phyloP scores from a whole-genome alignment of 2,329 filamentous ascomycete genomes.

The Phyllachora maydis region DNA sequence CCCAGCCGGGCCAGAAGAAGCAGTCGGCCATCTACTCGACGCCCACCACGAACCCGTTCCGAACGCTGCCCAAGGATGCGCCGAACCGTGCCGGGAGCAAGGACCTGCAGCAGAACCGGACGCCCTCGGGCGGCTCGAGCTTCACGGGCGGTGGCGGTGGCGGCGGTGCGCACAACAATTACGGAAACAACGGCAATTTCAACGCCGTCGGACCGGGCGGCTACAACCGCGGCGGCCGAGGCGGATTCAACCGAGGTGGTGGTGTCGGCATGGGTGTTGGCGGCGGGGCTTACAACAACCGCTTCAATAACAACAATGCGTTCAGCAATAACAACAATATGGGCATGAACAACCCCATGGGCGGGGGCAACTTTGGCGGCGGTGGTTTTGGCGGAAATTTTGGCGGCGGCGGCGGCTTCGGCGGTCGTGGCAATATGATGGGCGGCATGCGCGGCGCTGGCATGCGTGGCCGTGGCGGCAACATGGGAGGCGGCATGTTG shows the following conservation, averaged over 20 bases:
- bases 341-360: conserved; percentile 19
- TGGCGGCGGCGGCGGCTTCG: conserved; percentile 22
- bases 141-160: conserved; percentile 12
- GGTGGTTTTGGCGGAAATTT: conserved; percentile 23
- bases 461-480: conserved; percentile 31
- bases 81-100: conserved; percentile 49
- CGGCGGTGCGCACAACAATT: conserved; percentile 26
- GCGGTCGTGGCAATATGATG: conserved; percentile 21
- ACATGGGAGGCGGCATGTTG: conserved; percentile 25
- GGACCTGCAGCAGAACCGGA: conserved; percentile 33
- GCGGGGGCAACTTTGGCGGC: conserved; percentile 22
- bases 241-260: too few relatives aligned
- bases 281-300: conserved; percentile 13
- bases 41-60: conserved; percentile 68
- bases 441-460: conserved; percentile 27
- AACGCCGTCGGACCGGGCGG: conserved; percentile 25
- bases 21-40: conserved; percentile 56
- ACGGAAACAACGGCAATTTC: conserved; percentile 27
- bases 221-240: conserved; percentile 21
- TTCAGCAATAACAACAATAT: conserved; percentile 16
- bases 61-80: conserved; percentile 75
- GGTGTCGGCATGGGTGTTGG: too few relatives aligned
- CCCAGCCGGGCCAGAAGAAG: conserved; percentile 42
- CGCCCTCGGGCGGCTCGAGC: conserved; percentile 20
- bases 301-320: conserved; percentile 14